These are phyloP conservation scores for Orychophragmus violaceus DNA, from an alignment of 345 rosid genomes.

Conservation along the genomic window DNA sequence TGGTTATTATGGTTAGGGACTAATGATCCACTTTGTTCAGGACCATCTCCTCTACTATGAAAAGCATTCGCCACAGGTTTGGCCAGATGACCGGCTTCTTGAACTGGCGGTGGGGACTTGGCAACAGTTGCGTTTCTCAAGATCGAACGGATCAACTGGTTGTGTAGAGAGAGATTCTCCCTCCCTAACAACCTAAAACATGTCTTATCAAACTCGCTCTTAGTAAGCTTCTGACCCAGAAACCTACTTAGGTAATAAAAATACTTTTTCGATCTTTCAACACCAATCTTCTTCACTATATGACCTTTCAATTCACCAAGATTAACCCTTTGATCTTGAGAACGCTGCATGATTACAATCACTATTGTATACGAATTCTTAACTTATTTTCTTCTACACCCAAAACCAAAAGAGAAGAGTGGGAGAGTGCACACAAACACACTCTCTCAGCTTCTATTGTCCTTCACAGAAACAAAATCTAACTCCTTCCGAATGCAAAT, in stretches of 20 bases:
- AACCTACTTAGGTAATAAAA: slow-evolving; percentile 69
- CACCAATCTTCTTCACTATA: slow-evolving; percentile 79
- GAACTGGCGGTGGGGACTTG: slow-evolving; percentile 51
- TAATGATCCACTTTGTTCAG: slow-evolving; percentile 43
- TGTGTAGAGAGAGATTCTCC: slow-evolving; percentile 92
- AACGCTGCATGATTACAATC: slow-evolving; percentile 60
- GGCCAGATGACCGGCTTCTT: slow-evolving; percentile 40
- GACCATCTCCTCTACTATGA: slow-evolving; percentile 40
- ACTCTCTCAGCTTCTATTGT: slow-evolving; percentile 31
- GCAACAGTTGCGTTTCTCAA: slow-evolving; percentile 76
- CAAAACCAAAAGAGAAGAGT: slow-evolving; percentile 1
- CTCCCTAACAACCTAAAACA: slow-evolving; percentile 74
- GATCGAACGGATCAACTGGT: slow-evolving; percentile 67
- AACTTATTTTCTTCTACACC: background rate
- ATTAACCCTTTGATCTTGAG: slow-evolving; percentile 74
- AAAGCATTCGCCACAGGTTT: slow-evolving; percentile 38
- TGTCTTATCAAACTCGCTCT: slow-evolving; percentile 83
- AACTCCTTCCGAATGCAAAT: slow-evolving; percentile 1
- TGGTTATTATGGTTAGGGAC: slow-evolving; percentile 54
- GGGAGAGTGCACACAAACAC: slow-evolving; percentile 19
- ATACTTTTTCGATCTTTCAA: slow-evolving; percentile 72
- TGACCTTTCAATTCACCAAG: slow-evolving; percentile 71
- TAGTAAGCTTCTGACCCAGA: slow-evolving; percentile 71
- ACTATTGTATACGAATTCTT: background rate
- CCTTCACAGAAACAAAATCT: slow-evolving; percentile 26